These are phyloP conservation scores for Penicillium verrucosum DNA, from an alignment of 2,329 filamentous ascomycete species.

Conservation along the genomic window DNA sequence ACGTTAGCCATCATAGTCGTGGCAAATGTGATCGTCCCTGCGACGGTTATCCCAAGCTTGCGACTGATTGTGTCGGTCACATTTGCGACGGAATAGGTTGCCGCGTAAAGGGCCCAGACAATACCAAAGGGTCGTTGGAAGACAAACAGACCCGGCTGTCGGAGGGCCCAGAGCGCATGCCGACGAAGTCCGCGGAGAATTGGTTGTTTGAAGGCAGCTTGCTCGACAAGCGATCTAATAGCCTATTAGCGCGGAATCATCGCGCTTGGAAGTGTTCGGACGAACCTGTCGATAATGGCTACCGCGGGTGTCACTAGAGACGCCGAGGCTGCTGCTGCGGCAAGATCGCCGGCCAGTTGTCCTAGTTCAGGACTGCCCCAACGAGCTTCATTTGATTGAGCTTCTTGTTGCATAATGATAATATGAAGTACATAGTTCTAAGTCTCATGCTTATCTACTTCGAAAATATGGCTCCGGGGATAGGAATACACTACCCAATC, in stretches of 20 bases:
- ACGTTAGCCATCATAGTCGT: constrained; percentile 42
- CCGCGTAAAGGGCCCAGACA: constrained; percentile 63
- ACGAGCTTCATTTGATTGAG: background rate
- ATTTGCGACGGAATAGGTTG: constrained; percentile 84
- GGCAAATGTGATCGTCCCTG: constrained; percentile 62
- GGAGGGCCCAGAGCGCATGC: constrained; percentile 22
- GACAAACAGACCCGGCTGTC: constrained; percentile 27
- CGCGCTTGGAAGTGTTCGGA: background rate
- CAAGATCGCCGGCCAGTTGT: constrained; percentile 24
- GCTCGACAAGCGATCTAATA: constrained; percentile 27
- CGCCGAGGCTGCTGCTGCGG: constrained; percentile 25
- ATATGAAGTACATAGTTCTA: background rate
- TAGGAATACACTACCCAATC: background rate
- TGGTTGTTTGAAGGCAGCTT: constrained; percentile 21
- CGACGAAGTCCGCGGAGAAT: constrained; percentile 22
- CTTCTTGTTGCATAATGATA: constrained; percentile 14
- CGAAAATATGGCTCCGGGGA: background rate
- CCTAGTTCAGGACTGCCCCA: constrained; percentile 11
- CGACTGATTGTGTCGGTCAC: constrained; percentile 69
- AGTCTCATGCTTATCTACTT: constrained; percentile 4
- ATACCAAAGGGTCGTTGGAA: constrained; percentile 38
- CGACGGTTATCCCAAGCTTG: constrained; percentile 53
- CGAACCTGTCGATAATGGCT: constrained; percentile 29
- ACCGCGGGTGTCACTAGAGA: constrained; percentile 27
- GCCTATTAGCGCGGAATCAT: background rate